Evolutionary conservation across 2,329 filamentous ascomycete genomes (phyloP).

Genomic region (Chaetomiaceae sp.): DNA sequence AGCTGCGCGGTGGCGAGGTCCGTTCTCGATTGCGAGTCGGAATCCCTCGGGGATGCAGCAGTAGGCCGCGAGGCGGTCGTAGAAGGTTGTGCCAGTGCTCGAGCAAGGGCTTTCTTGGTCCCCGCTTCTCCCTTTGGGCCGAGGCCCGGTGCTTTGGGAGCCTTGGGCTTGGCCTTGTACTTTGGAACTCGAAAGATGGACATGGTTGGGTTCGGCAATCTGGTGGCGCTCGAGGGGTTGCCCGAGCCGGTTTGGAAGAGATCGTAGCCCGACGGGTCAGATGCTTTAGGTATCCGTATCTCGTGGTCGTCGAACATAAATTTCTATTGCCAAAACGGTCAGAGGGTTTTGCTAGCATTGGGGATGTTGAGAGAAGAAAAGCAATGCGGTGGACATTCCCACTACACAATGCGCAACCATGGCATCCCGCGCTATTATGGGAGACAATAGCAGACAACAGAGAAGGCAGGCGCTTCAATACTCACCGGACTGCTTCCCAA

Average conservation of each 20-base stretch:
- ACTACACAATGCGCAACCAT: neutral
- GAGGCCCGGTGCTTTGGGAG: conserved; percentile 27
- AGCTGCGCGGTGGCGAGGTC: conserved; percentile 38
- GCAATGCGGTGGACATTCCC: too few species aligned
- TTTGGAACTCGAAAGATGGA: conserved; percentile 43
- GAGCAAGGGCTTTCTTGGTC: conserved; percentile 9
- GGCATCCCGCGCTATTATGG: conserved; percentile 17
- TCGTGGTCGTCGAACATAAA: conserved; percentile 45
- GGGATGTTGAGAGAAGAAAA: neutral
- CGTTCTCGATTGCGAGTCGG: conserved; percentile 10
- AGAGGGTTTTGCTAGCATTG: neutral
- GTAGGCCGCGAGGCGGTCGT: conserved; percentile 5
- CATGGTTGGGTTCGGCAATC: conserved; percentile 44
- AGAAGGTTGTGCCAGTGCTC: conserved; percentile 12
- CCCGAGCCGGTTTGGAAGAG: conserved; percentile 50
- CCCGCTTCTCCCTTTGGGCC: conserved; percentile 13
- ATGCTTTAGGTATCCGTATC: conserved; percentile 30
- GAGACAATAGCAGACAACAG: conserved; percentile 9
- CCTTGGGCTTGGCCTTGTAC: conserved; percentile 25
- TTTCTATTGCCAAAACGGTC: conserved; percentile 34
- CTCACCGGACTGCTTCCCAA: conserved; percentile 54
- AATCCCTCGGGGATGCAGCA: conserved; percentile 9
- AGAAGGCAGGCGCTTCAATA: conserved; percentile 8
- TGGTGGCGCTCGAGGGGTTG: conserved; percentile 40
- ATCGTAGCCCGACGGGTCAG: conserved; percentile 46